These are phyloP conservation scores for Metahyphopichia silvanorum DNA, from an alignment of 805 yeast species.

Conservation along the genomic window DNA sequence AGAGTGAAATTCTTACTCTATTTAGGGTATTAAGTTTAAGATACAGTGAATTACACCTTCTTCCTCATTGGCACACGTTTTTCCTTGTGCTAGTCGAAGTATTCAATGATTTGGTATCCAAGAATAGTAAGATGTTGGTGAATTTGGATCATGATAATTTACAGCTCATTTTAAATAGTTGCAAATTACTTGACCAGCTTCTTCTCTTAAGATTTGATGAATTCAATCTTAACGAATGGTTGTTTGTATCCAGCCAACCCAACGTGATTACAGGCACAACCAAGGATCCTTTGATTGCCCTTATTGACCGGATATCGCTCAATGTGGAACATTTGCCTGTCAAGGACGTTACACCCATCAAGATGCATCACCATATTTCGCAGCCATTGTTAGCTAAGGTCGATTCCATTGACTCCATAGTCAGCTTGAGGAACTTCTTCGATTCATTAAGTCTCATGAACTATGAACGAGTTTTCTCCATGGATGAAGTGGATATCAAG, in stretches of 20 bases:
- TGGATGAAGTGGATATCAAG: conserved; percentile 28
- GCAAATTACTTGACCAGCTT: conserved; percentile 76
- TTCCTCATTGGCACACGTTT: conserved; percentile 67
- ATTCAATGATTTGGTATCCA: conserved; percentile 37
- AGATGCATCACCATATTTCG: conserved; percentile 29
- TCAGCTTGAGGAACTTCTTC: conserved; percentile 60
- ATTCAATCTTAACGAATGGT: conserved; percentile 77
- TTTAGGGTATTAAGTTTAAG: conserved; percentile 64
- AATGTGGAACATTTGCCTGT: conserved; percentile 26
- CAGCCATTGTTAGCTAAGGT: conserved; percentile 48
- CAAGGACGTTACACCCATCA: conserved; percentile 36
- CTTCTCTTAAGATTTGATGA: conserved; percentile 71
- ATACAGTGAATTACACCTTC: conserved; percentile 61
- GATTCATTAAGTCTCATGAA: conserved; percentile 60
- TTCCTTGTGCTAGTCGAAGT: conserved; percentile 56
- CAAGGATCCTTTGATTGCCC: conserved; percentile 24
- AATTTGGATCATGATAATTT: conserved; percentile 35
- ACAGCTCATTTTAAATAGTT: conserved; percentile 50
- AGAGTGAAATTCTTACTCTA: conserved; percentile 48
- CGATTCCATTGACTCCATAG: conserved; percentile 33
- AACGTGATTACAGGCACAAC: conserved; percentile 47
- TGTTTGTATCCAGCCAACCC: conserved; percentile 69
- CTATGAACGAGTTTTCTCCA: conserved; percentile 63
- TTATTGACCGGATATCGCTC: conserved; percentile 48
- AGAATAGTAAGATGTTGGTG: conserved; percentile 18